A percentile compares a stretch with the other conserved stretches of the same genome.
These are phyloP conservation scores for Alternaria sp. DNA, from an alignment of 2,329 filamentous ascomycete genomes.

Conservation along the genomic window DNA sequence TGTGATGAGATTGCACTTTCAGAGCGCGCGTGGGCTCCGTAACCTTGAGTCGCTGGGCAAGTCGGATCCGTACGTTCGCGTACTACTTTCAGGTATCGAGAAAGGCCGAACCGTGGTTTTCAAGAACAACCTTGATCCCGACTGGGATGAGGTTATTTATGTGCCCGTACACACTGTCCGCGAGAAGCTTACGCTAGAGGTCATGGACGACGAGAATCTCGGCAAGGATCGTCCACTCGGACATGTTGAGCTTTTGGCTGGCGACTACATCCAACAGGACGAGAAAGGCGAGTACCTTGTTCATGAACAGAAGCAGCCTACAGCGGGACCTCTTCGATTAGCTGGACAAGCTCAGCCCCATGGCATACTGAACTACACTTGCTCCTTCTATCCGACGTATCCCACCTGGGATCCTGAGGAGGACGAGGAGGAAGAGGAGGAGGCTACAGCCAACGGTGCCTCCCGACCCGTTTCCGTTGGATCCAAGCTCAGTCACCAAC, in stretches of 20 bases:
- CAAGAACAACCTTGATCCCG: conserved; percentile 92
- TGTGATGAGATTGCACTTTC: conserved; percentile 93
- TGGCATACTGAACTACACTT: conserved; percentile 81
- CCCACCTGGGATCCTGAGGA: conserved; percentile 90
- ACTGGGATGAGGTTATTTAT: conserved; percentile 96
- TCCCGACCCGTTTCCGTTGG: conserved; percentile 36
- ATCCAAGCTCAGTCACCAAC: conserved; percentile 31
- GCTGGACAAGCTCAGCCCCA: conserved; percentile 77
- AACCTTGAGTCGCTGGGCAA: conserved; percentile 97
- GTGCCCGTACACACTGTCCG: conserved; percentile 85
- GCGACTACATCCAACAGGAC: conserved; percentile 80
- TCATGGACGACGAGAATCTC: conserved; percentile 95
- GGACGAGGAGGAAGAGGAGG: conserved; percentile 65
- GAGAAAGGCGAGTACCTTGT: conserved; percentile 82
- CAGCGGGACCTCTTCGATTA: conserved; percentile 74
- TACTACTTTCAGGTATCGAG: conserved; percentile 87
- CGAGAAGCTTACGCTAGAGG: conserved; percentile 86
- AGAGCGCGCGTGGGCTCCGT: conserved; percentile 80
- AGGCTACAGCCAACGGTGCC: conserved; percentile 30
- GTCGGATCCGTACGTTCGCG: conserved; percentile 91
- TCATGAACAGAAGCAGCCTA: conserved; percentile 75
- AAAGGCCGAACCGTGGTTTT: conserved; percentile 94
- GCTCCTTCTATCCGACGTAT: conserved; percentile 88
- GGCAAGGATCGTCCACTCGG: conserved; percentile 91
- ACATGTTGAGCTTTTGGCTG: conserved; percentile 75